Evolutionary conservation across 495 filamentous ascomycete species (phyloP).

Genomic region (Staphylotrichum longicolle): DNA sequence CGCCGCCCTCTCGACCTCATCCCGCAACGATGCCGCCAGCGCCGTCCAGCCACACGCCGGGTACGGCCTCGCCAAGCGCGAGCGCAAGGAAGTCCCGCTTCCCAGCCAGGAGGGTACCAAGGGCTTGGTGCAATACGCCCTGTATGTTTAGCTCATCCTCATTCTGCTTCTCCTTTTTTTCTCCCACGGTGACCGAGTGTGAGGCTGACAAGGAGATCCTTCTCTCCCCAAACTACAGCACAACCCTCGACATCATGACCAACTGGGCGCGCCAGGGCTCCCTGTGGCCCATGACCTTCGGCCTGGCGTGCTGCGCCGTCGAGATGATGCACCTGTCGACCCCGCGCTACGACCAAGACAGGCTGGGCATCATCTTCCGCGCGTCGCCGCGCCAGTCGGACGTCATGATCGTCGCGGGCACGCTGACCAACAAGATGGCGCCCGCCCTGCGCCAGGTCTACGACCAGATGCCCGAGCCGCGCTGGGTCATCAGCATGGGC

Average conservation of each 20-base stretch:
- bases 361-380: slow-evolving; percentile 95
- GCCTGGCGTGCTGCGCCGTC: slow-evolving; percentile 92
- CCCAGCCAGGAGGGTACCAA: slow-evolving; percentile 91
- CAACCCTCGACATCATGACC: slow-evolving; percentile 84
- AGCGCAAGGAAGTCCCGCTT: slow-evolving; percentile 72
- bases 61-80: slow-evolving; percentile 41
- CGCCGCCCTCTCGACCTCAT: slow-evolving; percentile 62
- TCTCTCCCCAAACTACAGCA: slow-evolving; percentile 49
- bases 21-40: slow-evolving; percentile 55
- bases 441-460: slow-evolving; percentile 92
- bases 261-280: slow-evolving; percentile 95
- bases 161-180: too few species aligned
- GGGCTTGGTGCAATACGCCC: slow-evolving; percentile 92
- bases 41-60: slow-evolving; percentile 43
- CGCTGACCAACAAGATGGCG: slow-evolving; percentile 97
- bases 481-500: slow-evolving; percentile 92
- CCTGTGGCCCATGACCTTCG: slow-evolving; percentile 97
- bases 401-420: slow-evolving; percentile 97
- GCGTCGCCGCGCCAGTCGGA: slow-evolving; percentile 93
- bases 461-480: slow-evolving; percentile 95
- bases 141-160: slow-evolving; percentile 58
- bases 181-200: too few species aligned
- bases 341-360: slow-evolving; percentile 93
- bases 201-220: too few species aligned
- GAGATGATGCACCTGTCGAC: slow-evolving; percentile 99